Conservation (phyloP, 176 grass and related monocot species). For the Zizania latifolia region DNA sequence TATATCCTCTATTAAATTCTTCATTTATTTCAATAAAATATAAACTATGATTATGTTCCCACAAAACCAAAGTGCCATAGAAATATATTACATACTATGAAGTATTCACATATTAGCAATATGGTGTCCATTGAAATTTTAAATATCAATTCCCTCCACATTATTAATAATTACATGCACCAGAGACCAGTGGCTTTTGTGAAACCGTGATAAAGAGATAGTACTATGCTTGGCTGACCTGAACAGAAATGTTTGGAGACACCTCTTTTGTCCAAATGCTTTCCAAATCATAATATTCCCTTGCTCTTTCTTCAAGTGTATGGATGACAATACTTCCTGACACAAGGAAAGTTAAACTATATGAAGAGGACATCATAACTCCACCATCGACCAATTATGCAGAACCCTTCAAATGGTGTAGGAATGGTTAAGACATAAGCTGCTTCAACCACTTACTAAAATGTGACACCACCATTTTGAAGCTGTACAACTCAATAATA, state of each 20-base stretch:
- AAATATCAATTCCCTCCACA: not conserved
- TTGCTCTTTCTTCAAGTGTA: slow-evolving; percentile 93
- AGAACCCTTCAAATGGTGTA: not conserved
- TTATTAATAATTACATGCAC: not conserved
- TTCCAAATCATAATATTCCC: slow-evolving; percentile 94
- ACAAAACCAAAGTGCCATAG: not conserved
- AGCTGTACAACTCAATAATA: slow-evolving; percentile 4
- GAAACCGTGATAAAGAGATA: slow-evolving; percentile 13
- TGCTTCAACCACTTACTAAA: not conserved
- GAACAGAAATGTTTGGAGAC: slow-evolving; percentile 45
- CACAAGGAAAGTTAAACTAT: not conserved
- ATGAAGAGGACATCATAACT: not conserved
- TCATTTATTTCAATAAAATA: not conserved
- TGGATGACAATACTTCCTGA: slow-evolving; percentile 88
- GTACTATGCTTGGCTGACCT: slow-evolving; percentile 32
- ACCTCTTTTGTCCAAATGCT: slow-evolving; percentile 75
- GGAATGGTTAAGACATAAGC: not conserved
- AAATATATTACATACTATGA: not conserved
- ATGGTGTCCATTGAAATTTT: not conserved
- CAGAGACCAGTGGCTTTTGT: not conserved
- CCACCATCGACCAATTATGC: not conserved
- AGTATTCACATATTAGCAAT: not conserved
- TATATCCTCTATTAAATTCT: not conserved
- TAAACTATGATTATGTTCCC: not conserved
- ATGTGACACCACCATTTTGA: not conserved